These are phyloP conservation scores for Omphalotus olearius DNA, from an alignment of 1,284 basidiomycete species.

Conservation along the genomic window DNA sequence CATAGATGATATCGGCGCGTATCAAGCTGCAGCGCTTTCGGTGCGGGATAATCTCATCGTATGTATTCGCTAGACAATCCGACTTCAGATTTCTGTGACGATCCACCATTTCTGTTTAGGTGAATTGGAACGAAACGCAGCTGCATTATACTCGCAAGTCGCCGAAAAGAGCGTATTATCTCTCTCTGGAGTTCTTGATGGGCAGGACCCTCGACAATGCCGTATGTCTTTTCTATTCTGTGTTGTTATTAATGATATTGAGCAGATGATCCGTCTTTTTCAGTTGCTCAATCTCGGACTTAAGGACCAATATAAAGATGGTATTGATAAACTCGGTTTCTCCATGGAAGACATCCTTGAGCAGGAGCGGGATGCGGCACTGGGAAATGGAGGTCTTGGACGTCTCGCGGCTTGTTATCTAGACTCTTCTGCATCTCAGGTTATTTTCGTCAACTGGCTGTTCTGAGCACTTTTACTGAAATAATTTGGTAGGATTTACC, in stretches of 20 bases:
- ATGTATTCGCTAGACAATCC: conserved; percentile 17
- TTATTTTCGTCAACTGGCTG: conserved; percentile 26
- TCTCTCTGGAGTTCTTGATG: conserved; percentile 88
- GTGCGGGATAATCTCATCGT: conserved; percentile 84
- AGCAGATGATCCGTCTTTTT: background rate
- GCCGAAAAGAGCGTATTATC: conserved; percentile 87
- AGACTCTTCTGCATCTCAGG: conserved; percentile 79
- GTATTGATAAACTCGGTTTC: conserved; percentile 77
- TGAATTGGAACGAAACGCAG: conserved; percentile 81
- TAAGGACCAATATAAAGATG: conserved; percentile 68
- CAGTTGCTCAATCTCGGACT: conserved; percentile 81
- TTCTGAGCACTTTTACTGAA: background rate
- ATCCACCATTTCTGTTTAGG: conserved; percentile 29
- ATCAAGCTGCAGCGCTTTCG: conserved; percentile 77
- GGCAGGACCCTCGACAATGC: conserved; percentile 87
- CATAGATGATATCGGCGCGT: conserved; percentile 71
- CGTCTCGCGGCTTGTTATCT: conserved; percentile 93
- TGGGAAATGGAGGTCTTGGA: conserved; percentile 88
- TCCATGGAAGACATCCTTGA: conserved; percentile 83
- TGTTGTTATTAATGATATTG: background rate
- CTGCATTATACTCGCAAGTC: conserved; percentile 62
- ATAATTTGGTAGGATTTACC: conserved; percentile 34
- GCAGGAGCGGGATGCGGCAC: conserved; percentile 84
- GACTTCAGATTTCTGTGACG: background rate
- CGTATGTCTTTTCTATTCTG: conserved; percentile 21